phyloP scores from a whole-genome alignment of 1,284 basidiomycete genomes.

The Heterobasidion irregulare region DNA sequence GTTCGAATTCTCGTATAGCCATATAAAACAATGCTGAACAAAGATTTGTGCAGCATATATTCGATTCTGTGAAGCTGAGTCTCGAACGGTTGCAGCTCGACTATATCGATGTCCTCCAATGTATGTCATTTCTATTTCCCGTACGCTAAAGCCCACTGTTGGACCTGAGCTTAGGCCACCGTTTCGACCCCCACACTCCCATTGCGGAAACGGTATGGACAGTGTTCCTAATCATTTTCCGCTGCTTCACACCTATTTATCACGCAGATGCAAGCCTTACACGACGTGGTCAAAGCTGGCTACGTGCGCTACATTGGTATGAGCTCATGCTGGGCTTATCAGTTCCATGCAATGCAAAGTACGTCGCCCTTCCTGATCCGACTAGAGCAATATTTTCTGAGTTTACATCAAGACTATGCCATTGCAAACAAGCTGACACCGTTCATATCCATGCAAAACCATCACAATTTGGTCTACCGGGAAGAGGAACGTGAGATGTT shows the following conservation, averaged over 20 bases:
- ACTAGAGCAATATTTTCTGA: constrained; percentile 25
- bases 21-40: neutral
- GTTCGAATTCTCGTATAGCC: neutral
- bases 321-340: constrained; percentile 25
- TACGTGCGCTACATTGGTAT: constrained; percentile 34
- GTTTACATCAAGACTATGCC: constrained; percentile 10
- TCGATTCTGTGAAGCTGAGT: constrained; percentile 26
- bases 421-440: constrained; percentile 6
- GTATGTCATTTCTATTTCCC: constrained; percentile 5
- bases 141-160: neutral
- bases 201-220: constrained; percentile 27
- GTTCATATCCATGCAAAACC: constrained; percentile 10
- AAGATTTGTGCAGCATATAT: constrained; percentile 16
- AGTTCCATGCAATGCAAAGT: constrained; percentile 30
- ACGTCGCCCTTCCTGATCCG: constrained; percentile 5
- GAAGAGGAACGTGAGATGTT: constrained; percentile 11
- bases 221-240: no score
- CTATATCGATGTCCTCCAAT: constrained; percentile 29
- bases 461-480: constrained; percentile 6
- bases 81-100: constrained; percentile 24
- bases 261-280: constrained; percentile 24
- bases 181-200: constrained; percentile 26
- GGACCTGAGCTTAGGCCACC: constrained; percentile 16
- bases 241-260: neutral
- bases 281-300: constrained; percentile 28